Conservation (phyloP, 176 grass and related monocot species). For the Thalia dealbata region DNA sequence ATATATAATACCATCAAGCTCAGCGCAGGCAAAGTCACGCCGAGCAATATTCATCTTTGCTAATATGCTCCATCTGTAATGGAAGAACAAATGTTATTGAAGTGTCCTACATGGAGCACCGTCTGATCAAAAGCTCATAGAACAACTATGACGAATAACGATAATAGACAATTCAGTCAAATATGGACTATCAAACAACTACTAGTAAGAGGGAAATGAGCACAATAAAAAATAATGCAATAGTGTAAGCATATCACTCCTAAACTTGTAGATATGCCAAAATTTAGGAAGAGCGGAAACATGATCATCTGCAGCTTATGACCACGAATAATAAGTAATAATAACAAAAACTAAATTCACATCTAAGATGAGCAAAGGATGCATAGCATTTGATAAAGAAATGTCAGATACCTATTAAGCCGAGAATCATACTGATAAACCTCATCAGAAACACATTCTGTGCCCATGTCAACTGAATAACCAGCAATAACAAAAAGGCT, state of each 20-base stretch:
- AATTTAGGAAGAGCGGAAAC: neutral
- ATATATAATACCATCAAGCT: constrained; percentile 49
- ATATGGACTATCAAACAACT: no score
- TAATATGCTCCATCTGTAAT: constrained; percentile 42
- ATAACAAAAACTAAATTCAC: no score
- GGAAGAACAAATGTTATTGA: neutral
- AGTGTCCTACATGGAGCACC: neutral
- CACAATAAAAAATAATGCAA: no score
- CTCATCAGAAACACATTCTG: constrained; percentile 46
- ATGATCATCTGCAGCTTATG: no score
- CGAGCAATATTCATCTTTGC: constrained; percentile 67
- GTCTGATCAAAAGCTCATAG: no score
- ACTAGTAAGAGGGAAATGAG: no score
- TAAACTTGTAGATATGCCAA: no score
- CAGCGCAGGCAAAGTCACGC: constrained; percentile 46
- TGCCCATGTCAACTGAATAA: constrained; percentile 38
- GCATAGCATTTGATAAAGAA: neutral
- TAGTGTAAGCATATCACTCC: no score
- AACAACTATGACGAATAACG: no score
- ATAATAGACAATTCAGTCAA: no score
- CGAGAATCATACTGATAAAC: constrained; percentile 61
- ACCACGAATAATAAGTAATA: no score
- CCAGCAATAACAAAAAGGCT: constrained; percentile 57
- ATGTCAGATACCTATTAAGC: constrained; percentile 46
- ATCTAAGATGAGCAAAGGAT: neutral